A percentile compares a stretch with the other conserved stretches of the same genome.
These are phyloP conservation scores for Endotrypanum monterogeii DNA, from an alignment of 208 protist genomes.

Conservation along the genomic window DNA sequence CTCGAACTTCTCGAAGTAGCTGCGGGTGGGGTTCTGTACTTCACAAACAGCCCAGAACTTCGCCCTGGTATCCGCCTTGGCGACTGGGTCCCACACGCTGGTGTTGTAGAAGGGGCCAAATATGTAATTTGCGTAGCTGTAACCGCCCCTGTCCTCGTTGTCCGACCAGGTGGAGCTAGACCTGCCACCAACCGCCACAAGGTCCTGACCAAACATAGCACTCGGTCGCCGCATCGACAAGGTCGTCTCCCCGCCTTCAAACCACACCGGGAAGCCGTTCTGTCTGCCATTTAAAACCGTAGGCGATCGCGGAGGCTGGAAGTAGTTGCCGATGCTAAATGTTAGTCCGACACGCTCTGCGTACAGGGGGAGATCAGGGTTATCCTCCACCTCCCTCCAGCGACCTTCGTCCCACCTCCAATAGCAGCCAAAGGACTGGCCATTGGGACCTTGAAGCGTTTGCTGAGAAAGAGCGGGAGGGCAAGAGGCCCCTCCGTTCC, in stretches of 20 bases:
- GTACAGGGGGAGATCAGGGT: constrained; percentile 11
- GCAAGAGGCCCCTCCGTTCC: constrained; percentile 5
- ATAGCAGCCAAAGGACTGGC: constrained; percentile 30
- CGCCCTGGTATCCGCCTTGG: constrained; percentile 3
- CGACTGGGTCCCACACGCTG: constrained; percentile 8
- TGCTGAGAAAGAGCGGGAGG: constrained; percentile 8
- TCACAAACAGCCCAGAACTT: constrained; percentile 41
- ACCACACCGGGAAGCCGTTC: constrained; percentile 17
- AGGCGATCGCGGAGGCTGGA: neutral
- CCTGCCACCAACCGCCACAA: constrained; percentile 20
- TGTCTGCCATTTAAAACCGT: neutral
- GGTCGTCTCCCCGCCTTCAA: neutral
- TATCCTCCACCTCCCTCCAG: constrained; percentile 32
- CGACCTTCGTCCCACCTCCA: constrained; percentile 53
- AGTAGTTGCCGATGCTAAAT: constrained; percentile 39
- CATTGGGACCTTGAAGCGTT: neutral
- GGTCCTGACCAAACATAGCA: constrained; percentile 17
- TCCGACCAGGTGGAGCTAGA: constrained; percentile 36
- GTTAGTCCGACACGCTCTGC: constrained; percentile 23
- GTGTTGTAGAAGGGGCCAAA: constrained; percentile 10
- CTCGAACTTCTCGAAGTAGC: constrained; percentile 25
- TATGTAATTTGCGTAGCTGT: constrained; percentile 31
- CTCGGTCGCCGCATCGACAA: constrained; percentile 23
- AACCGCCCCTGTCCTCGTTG: constrained; percentile 29
- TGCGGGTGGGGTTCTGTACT: constrained; percentile 25